These are phyloP conservation scores for Scytalidium sp. DNA, from an alignment of 2,329 filamentous ascomycete genomes.

Conservation along the genomic window DNA sequence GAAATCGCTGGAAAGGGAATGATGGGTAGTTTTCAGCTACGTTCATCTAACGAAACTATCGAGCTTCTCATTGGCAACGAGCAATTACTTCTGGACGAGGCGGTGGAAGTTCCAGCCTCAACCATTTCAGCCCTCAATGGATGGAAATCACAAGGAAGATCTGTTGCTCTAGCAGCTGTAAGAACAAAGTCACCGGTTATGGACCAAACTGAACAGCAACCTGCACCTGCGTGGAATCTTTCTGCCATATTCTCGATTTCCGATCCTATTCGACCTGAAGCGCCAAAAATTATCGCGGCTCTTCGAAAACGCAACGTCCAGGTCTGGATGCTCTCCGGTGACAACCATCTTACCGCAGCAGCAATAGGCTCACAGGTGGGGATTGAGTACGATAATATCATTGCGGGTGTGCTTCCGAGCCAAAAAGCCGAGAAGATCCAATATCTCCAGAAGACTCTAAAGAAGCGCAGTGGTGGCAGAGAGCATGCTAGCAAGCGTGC, in stretches of 20 bases:
- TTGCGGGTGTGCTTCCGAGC: conserved; percentile 82
- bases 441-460: conserved; percentile 47
- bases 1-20: conserved; percentile 73
- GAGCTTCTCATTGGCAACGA: conserved; percentile 72
- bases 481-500: conserved; percentile 35
- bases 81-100: conserved; percentile 55
- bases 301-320: conserved; percentile 65
- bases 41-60: conserved; percentile 26
- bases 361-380: conserved; percentile 75
- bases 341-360: conserved; percentile 80
- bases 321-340: conserved; percentile 91
- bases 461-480: conserved; percentile 8
- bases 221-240: conserved; percentile 45
- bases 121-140: conserved; percentile 38
- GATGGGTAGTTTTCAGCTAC: conserved; percentile 48
- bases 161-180: conserved; percentile 56
- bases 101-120: conserved; percentile 34
- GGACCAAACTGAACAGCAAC: not conserved
- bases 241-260: conserved; percentile 71
- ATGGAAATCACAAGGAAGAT: conserved; percentile 64
- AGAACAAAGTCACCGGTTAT: conserved; percentile 2
- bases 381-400: conserved; percentile 70
- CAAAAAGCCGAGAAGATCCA: conserved; percentile 75
- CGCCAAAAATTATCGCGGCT: conserved; percentile 58
- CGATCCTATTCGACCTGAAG: conserved; percentile 76